Conservation (phyloP, 2,329 filamentous ascomycete genomes). For the Cadophora sp. region DNA sequence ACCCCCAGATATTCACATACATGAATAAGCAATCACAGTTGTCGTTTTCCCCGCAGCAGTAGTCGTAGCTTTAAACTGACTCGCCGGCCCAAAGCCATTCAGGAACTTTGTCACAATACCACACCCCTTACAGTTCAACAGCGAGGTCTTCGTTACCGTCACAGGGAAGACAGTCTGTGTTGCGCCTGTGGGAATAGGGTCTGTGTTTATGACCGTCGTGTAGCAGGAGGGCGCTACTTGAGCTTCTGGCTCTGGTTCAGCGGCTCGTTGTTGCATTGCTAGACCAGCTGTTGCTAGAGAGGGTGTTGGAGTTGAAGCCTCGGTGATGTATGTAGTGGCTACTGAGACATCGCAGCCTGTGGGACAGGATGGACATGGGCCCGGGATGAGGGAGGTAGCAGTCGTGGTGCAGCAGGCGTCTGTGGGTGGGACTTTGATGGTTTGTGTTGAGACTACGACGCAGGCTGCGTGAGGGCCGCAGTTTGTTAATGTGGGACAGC, state of each 20-base stretch:
- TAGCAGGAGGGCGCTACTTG: conserved; percentile 8
- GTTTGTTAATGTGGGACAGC: conserved; percentile 22
- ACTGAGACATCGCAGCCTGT: conserved; percentile 38
- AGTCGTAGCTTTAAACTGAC: not conserved
- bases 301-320: not conserved
- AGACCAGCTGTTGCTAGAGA: no score
- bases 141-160: conserved; percentile 2
- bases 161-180: not conserved
- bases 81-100: conserved; percentile 13
- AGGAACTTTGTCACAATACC: conserved; percentile 13
- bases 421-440: conserved; percentile 48
- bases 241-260: conserved; percentile 11
- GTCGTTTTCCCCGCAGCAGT: not conserved
- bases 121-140: not conserved
- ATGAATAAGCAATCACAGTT: conserved; percentile 1
- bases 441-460: conserved; percentile 38
- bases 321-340: conserved; percentile 24
- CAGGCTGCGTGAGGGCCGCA: conserved; percentile 27
- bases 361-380: conserved; percentile 40
- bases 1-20: not conserved
- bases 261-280: not conserved
- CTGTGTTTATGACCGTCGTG: conserved; percentile 5
- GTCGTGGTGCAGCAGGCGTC: conserved; percentile 51
- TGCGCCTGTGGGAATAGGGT: not conserved
- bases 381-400: conserved; percentile 39